Evolutionary conservation across 768 basidiomycete genomes (phyloP).

Genomic region (Kwoniella heveanensis): DNA sequence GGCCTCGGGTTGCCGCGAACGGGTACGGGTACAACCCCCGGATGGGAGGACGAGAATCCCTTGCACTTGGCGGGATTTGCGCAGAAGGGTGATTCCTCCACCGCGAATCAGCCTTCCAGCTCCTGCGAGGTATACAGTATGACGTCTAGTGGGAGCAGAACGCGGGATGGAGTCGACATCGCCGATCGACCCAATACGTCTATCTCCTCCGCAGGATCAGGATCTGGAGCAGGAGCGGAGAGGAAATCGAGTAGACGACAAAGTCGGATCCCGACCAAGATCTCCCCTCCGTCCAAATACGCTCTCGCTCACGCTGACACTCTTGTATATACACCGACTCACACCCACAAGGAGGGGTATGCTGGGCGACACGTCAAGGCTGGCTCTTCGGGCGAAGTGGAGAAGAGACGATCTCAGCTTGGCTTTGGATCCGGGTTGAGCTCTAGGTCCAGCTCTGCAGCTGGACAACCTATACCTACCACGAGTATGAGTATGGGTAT

Average conservation of each 20-base stretch:
- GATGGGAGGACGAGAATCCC: conserved; percentile 9
- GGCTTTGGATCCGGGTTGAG: no score
- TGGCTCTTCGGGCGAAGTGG: conserved; percentile 8
- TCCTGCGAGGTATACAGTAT: no score
- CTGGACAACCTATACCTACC: no score
- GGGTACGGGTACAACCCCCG: background rate
- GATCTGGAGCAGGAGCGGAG: background rate
- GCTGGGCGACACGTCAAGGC: background rate
- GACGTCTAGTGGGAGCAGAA: no score
- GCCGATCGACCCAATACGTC: no score
- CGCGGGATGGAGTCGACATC: background rate
- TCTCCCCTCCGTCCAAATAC: background rate
- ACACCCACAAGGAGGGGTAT: background rate
- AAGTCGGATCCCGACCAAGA: conserved; percentile 8
- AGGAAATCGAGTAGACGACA: conserved; percentile 7
- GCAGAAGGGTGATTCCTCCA: no score
- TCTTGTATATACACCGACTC: background rate
- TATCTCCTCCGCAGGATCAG: background rate
- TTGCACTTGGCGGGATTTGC: background rate
- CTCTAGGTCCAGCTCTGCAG: no score
- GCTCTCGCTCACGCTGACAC: background rate
- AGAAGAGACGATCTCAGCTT: no score
- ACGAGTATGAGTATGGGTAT: no score
- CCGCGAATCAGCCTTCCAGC: background rate
- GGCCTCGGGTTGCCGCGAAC: no score